Evolutionary conservation across 2,329 filamentous ascomycete genomes (phyloP).

Genomic region (Aspergillus novofumigatus): DNA sequence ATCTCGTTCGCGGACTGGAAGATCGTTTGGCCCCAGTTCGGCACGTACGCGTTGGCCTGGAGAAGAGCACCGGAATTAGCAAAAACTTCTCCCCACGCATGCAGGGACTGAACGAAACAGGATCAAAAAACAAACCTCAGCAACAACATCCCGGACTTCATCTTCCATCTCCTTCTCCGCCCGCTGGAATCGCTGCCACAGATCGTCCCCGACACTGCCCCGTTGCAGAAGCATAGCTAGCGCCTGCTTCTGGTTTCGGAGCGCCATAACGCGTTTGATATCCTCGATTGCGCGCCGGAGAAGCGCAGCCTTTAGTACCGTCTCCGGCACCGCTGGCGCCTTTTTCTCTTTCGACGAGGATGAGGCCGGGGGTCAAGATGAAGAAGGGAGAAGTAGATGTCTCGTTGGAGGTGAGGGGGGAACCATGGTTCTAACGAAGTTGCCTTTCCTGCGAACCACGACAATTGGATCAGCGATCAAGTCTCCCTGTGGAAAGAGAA

Average conservation of each 20-base stretch:
- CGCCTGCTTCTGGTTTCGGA: slow-evolving; percentile 84
- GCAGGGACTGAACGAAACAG: not conserved
- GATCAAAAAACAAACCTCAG: slow-evolving; percentile 60
- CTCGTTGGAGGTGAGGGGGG: slow-evolving; percentile 80
- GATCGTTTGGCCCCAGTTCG: slow-evolving; percentile 88
- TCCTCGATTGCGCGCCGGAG: slow-evolving; percentile 87
- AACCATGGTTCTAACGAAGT: slow-evolving; percentile 94
- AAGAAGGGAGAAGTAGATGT: slow-evolving; percentile 89
- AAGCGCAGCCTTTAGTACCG: slow-evolving; percentile 80
- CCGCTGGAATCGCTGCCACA: slow-evolving; percentile 86
- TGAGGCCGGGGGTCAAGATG: slow-evolving; percentile 62
- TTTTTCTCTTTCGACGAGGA: slow-evolving; percentile 58
- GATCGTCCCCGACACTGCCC: slow-evolving; percentile 90
- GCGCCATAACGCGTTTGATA: slow-evolving; percentile 83
- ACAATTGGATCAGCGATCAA: slow-evolving; percentile 16
- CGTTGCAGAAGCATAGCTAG: slow-evolving; percentile 77
- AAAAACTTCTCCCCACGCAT: not conserved
- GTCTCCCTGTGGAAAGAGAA: not conserved
- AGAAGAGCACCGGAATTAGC: slow-evolving; percentile 3
- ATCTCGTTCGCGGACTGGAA: slow-evolving; percentile 99
- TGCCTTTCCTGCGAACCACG: slow-evolving; percentile 59
- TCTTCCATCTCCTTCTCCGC: slow-evolving; percentile 98
- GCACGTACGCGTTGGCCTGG: slow-evolving; percentile 78
- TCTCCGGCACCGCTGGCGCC: slow-evolving; percentile 69
- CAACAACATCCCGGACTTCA: slow-evolving; percentile 88